Evolutionary conservation across 2,329 filamentous ascomycete species (phyloP), one percentile per base, ranked within the genome.

Genomic region (Ophiocordyceps unilateralis): DNA sequence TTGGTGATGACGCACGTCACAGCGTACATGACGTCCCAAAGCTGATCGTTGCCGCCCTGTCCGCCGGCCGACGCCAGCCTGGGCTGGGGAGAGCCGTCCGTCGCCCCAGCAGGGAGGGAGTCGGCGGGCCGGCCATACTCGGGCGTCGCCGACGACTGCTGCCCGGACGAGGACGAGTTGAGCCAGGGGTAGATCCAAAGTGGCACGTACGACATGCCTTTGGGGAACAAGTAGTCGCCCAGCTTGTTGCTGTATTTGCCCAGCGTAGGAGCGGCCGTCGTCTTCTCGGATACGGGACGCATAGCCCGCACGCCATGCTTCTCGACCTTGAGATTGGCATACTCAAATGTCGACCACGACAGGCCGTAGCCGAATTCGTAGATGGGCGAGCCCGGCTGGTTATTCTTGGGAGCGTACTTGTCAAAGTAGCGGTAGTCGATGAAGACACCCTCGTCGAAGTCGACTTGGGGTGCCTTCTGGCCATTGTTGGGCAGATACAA

Each of bases 321-420:
- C 49, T 64, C 52, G 28, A 86, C 63, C 24, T 67, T 58, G 28
- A 91, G 62, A 56, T 83, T 67, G n/a, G 79, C 76, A 64, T 86
- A 86, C 43, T 73, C 59, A 55, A 93, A 89, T 2, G 71, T 84
- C 1, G 83, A 86, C 68, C 91, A 93, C 4, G 76, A 83, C 12
- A 93, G 66, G 44, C 86, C 86, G 53, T 73, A 83, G 8, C 85
- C 85, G 51, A 91, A 93, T 55, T 88, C 83, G 60, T 79, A 91
- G 48, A 83, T 74, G 1, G 84, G 83, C 1, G 74, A 73, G 28
- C 52, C 51, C 1, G 45, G 14, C 28, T 52, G 50, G 32, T 56
- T 53, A 42, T 56, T 57, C 42, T 52, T 55, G 4, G 62, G 55
- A 3, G 58, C 63, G n/a, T 60, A 59, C 53, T 70, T 68, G 62